phyloP scores from a whole-genome alignment of 2,329 filamentous ascomycete genomes.

The Botrytis fabae region DNA sequence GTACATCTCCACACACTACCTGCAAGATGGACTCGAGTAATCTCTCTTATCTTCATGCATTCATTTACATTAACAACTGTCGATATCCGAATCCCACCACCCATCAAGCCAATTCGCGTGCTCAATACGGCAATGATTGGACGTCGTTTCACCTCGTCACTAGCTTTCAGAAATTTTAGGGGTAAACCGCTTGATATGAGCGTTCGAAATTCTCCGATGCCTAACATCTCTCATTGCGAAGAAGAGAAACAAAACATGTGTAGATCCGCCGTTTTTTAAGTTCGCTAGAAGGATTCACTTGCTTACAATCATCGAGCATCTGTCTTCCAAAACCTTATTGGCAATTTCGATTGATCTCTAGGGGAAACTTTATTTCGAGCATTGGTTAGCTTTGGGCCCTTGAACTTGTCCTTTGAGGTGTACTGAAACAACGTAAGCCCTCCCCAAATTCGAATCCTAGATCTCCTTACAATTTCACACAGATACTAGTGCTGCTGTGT shows the following conservation, averaged over 20 bases:
- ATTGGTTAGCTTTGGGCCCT: neutral
- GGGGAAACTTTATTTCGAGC: neutral
- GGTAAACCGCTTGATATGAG: slow-evolving; percentile 4
- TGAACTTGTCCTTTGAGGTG: neutral
- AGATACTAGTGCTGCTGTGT: neutral
- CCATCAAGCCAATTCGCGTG: neutral
- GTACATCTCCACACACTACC: neutral
- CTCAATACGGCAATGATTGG: neutral
- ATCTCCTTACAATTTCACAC: neutral
- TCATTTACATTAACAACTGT: neutral
- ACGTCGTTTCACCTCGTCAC: slow-evolving; percentile 1
- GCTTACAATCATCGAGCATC: neutral
- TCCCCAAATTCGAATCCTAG: neutral
- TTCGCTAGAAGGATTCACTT: slow-evolving; percentile 4
- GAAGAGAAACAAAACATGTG: neutral
- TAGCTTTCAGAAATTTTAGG: neutral
- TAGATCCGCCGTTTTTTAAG: slow-evolving; percentile 5
- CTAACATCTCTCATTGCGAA: neutral
- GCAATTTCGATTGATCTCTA: neutral
- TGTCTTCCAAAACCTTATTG: neutral
- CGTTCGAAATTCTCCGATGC: slow-evolving; percentile 7
- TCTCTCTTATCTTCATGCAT: slow-evolving; percentile 14
- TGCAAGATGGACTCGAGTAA: slow-evolving; percentile 9
- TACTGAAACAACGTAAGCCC: neutral
- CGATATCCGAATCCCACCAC: neutral